A percentile compares a stretch with the other conserved stretches of the same genome.
phyloP scores from a whole-genome alignment of 2,329 filamentous ascomycete species.

The Bipolaris sorokiniana region DNA sequence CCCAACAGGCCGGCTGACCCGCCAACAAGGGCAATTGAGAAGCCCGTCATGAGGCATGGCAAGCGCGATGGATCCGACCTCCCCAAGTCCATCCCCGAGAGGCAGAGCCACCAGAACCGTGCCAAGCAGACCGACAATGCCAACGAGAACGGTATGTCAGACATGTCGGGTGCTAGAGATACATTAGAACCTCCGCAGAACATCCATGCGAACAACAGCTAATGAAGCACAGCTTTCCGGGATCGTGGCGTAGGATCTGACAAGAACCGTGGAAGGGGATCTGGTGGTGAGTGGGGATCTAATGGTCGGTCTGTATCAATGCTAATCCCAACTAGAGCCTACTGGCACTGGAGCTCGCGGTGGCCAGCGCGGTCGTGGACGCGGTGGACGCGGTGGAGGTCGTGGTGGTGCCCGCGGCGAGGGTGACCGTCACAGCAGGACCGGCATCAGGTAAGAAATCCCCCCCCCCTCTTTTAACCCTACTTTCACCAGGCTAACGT shows the following conservation, averaged over 20 bases:
- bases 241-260: constrained; percentile 81
- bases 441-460: constrained; percentile 62
- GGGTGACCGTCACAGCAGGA: constrained; percentile 69
- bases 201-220: constrained; percentile 19
- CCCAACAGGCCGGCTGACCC: constrained; percentile 76
- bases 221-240: constrained; percentile 72
- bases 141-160: constrained; percentile 83
- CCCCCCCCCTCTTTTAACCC: neutral
- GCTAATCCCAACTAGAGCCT: constrained; percentile 28
- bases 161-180: neutral
- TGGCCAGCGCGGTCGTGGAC: constrained; percentile 53
- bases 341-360: constrained; percentile 28
- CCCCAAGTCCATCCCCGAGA: constrained; percentile 56
- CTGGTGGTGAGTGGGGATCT: constrained; percentile 39
- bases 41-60: constrained; percentile 74
- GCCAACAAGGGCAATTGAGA: constrained; percentile 89
- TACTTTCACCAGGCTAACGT: constrained; percentile 22
- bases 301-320: neutral
- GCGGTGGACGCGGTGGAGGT: constrained; percentile 56
- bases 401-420: constrained; percentile 54
- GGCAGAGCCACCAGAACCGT: constrained; percentile 36
- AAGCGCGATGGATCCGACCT: constrained; percentile 87
- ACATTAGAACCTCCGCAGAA: neutral
- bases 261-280: constrained; percentile 77
- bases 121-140: constrained; percentile 64